Base-by-base conservation (phyloP, 2,329 filamentous ascomycete species). In the Pseudodiploospora longispora region DNA sequence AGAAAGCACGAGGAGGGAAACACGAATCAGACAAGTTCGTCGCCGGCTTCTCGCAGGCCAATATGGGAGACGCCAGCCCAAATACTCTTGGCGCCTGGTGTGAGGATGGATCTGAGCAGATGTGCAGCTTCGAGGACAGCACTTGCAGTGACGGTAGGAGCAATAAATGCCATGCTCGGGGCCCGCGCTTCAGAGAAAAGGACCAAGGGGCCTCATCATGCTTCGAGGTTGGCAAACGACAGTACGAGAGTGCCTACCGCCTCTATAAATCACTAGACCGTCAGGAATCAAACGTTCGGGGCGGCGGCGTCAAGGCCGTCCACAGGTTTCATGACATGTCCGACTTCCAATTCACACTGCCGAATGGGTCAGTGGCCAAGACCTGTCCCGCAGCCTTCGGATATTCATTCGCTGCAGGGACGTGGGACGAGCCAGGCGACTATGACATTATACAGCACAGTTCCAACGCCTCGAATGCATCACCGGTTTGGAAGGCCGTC, bases 401-500 rank as follows among this genome's bases (percentile, higher is more conserved):
- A 3, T 91, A 91, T 59, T 87, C 85, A 1, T 96, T 96, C 58
- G 89, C 89, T 1, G 90, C 85, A 4, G 90, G 90, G 19, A 96
- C 90, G 0, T 86, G 86, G 0, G 90, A 96, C 56, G 87, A 90
- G 1, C 89, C 90, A 0, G 90, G 90, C 2, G 80, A 79, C 0
- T 93, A 94, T 55, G 90, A 95, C 66, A 95, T 95, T 59, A 89
- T 85, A 10, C 90, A 96, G 61, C 86, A 82, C 51, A 80, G 87
- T 56, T 82, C 83, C 0, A 82, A 83, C 28, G 67, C 73, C 4
- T 83, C 88, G 0, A 76, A 82, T 47, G 67, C 70, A 27, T 90
- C 85, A 51, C 86, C 86, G 0, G 63, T 95, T 10, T 96, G 90
- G 90, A 73, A 75, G 32, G 67, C 85, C 6, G 83, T 93, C 12